These are phyloP conservation scores for Wakefieldia striispora DNA, from an alignment of 768 basidiomycete species.

Conservation along the genomic window DNA sequence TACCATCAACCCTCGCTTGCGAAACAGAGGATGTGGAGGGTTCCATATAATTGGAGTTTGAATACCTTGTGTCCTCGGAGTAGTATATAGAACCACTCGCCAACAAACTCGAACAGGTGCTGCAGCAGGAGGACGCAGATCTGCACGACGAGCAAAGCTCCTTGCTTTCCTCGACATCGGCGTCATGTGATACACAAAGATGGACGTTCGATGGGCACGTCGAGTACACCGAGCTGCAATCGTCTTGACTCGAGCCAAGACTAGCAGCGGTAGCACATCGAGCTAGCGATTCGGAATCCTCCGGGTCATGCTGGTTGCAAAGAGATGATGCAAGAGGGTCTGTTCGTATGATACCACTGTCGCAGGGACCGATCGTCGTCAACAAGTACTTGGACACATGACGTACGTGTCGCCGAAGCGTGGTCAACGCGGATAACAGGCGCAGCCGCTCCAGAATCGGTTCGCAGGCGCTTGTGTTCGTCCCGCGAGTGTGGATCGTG, in stretches of 20 bases:
- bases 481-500: constrained; percentile 1
- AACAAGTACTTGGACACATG: constrained; percentile 16
- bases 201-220: constrained; percentile 20
- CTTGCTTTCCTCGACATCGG: background rate
- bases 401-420: constrained; percentile 20
- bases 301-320: constrained; percentile 2
- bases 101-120: constrained; percentile 18
- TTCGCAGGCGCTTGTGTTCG: constrained; percentile 5
- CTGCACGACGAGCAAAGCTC: constrained; percentile 4
- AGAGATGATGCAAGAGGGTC: background rate
- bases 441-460: constrained; percentile 17
- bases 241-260: constrained; percentile 3
- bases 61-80: constrained; percentile 4
- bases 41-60: constrained; percentile 7
- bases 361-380: background rate
- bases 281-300: background rate
- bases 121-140: constrained; percentile 21
- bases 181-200: background rate
- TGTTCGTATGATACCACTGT: background rate
- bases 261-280: constrained; percentile 1
- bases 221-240: constrained; percentile 22
- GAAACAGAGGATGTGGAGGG: constrained; percentile 6
- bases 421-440: constrained; percentile 16
- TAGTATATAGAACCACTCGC: constrained; percentile 9
- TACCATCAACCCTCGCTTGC: background rate